These are phyloP conservation scores for Talaromyces sp. DNA, from an alignment of 2,329 filamentous ascomycete species.

Conservation along the genomic window DNA sequence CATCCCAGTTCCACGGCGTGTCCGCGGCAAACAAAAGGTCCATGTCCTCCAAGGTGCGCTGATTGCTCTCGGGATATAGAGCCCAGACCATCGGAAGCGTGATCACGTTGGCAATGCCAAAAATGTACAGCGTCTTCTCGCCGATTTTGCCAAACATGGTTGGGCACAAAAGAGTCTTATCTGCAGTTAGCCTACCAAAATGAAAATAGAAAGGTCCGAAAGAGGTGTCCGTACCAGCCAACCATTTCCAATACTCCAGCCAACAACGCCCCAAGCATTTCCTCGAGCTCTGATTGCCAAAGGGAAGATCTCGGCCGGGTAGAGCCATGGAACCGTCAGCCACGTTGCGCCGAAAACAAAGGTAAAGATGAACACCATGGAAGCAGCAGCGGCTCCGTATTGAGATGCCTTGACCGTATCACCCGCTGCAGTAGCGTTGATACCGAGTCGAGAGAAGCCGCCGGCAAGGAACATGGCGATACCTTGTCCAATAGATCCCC, in stretches of 20 bases:
- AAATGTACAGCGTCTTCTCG: slow-evolving; percentile 70
- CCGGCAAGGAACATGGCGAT: slow-evolving; percentile 64
- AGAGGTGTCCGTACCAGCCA: slow-evolving; percentile 55
- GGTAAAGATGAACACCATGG: slow-evolving; percentile 67
- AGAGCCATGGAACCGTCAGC: slow-evolving; percentile 57
- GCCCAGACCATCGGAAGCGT: slow-evolving; percentile 67
- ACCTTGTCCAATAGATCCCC: slow-evolving; percentile 60
- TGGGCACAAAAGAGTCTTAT: slow-evolving; percentile 47
- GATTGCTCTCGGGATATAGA: slow-evolving; percentile 68
- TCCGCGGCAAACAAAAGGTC: slow-evolving; percentile 65
- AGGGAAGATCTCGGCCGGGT: slow-evolving; percentile 69
- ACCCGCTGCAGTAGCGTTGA: slow-evolving; percentile 43
- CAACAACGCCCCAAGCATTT: slow-evolving; percentile 70
- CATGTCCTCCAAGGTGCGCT: slow-evolving; percentile 70
- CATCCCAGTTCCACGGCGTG: slow-evolving; percentile 66
- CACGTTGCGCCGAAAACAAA: slow-evolving; percentile 58
- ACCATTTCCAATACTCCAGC: slow-evolving; percentile 71
- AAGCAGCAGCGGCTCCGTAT: slow-evolving; percentile 60
- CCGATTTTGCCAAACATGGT: slow-evolving; percentile 60
- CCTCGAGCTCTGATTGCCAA: slow-evolving; percentile 66
- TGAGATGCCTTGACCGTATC: slow-evolving; percentile 43
- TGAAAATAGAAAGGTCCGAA: too few species aligned
- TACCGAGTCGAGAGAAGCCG: slow-evolving; percentile 53
- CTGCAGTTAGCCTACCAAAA: slow-evolving; percentile 13
- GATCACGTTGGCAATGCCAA: slow-evolving; percentile 61